These are phyloP conservation scores for Bruguiera parviflora DNA, from an alignment of 345 rosid species.

Conservation along the genomic window DNA sequence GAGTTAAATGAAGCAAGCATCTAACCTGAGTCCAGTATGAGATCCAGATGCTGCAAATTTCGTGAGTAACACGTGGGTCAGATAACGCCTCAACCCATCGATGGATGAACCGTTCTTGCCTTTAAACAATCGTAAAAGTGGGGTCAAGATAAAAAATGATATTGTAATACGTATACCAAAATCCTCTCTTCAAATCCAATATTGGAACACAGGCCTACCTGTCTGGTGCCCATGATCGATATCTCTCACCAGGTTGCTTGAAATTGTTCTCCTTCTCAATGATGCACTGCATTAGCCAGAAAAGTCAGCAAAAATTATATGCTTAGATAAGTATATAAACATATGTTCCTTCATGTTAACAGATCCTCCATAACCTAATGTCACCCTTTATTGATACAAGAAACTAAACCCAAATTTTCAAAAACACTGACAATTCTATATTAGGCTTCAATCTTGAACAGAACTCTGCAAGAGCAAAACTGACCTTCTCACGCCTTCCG, in stretches of 20 bases:
- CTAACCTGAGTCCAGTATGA: conserved; percentile 79
- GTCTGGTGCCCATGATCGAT: conserved; percentile 71
- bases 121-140: conserved; percentile 19
- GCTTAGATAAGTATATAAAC: too few species aligned
- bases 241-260: conserved; percentile 93
- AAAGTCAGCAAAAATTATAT: conserved; percentile 3
- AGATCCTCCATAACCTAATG: too few species aligned
- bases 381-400: too few species aligned
- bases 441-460: not conserved
- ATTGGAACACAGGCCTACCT: conserved; percentile 42
- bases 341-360: too few species aligned
- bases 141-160: not conserved
- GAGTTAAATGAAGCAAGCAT: not conserved
- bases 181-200: not conserved
- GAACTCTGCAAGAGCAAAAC: conserved; percentile 10
- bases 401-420: not conserved
- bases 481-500: conserved; percentile 86
- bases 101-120: conserved; percentile 81
- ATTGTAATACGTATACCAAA: not conserved
- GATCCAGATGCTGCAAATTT: conserved; percentile 82
- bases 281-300: conserved; percentile 49
- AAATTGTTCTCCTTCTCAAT: conserved; percentile 88
- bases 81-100: conserved; percentile 76
- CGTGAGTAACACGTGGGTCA: conserved; percentile 82
- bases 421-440: not conserved